Percentiles rank a stretch among this genome's conserved stretches.
Conservation (phyloP, 1,139 yeast genomes). For the Wickerhamomyces sp. region DNA sequence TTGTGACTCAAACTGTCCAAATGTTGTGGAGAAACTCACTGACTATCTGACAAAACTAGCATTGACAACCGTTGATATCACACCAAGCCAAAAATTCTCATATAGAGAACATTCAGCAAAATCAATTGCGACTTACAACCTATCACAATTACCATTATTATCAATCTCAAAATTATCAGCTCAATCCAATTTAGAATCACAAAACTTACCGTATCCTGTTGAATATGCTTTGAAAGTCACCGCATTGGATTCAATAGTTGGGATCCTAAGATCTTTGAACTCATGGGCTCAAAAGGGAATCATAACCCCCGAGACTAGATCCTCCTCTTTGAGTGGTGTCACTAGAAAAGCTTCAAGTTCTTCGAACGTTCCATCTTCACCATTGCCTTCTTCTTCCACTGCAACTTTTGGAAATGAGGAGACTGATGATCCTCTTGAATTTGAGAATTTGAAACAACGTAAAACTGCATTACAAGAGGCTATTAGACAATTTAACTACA, state of each 20-base stretch:
- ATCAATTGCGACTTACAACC: slow-evolving; percentile 70
- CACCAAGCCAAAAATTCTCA: slow-evolving; percentile 61
- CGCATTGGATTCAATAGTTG: slow-evolving; percentile 75
- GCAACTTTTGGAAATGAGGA: slow-evolving; percentile 30
- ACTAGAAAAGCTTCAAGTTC: slow-evolving; percentile 38
- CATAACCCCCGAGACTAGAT: slow-evolving; percentile 30
- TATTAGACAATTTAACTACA: slow-evolving; percentile 72
- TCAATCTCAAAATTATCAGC: slow-evolving; percentile 63
- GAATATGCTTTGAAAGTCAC: slow-evolving; percentile 84
- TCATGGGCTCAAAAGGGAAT: slow-evolving; percentile 83
- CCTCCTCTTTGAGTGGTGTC: slow-evolving; percentile 17
- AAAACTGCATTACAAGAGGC: slow-evolving; percentile 81
- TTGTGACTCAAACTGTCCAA: slow-evolving; percentile 81
- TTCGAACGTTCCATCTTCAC: slow-evolving; percentile 32
- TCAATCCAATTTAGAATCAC: slow-evolving; percentile 47
- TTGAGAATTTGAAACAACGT: slow-evolving; percentile 77
- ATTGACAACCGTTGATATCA: slow-evolving; percentile 64
- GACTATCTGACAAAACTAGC: slow-evolving; percentile 76
- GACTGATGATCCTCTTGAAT: slow-evolving; percentile 75
- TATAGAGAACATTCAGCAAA: slow-evolving; percentile 57
- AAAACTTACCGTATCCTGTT: slow-evolving; percentile 59
- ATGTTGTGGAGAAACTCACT: slow-evolving; percentile 76
- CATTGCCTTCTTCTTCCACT: slow-evolving; percentile 10
- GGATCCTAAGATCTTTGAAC: slow-evolving; percentile 73
- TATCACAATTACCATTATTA: slow-evolving; percentile 66